phyloP scores from a whole-genome alignment of 306 rosid genomes.

The Trifolium dubium region DNA sequence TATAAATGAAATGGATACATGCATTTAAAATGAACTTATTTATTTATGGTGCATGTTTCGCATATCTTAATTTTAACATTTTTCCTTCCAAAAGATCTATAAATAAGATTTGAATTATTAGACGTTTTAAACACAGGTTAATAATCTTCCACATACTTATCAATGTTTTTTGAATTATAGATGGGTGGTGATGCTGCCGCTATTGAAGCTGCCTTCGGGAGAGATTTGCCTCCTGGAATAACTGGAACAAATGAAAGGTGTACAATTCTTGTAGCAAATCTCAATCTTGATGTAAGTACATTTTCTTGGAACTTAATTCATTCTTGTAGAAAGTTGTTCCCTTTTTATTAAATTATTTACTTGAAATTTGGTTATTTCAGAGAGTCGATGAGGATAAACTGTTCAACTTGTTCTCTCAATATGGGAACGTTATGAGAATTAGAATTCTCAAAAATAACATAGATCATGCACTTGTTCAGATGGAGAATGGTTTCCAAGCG shows the following conservation, averaged over 20 bases:
- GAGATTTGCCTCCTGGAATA: conserved; percentile 94
- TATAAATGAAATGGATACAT: no score
- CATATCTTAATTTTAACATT: no score
- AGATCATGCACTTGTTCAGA: conserved; percentile 96
- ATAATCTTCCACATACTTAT: background rate
- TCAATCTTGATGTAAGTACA: conserved; percentile 83
- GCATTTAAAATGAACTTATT: no score
- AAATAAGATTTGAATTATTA: background rate
- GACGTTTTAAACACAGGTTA: background rate
- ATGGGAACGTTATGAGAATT: conserved; percentile 93
- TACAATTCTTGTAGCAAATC: conserved; percentile 88
- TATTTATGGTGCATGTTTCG: no score
- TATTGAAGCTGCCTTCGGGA: conserved; percentile 92
- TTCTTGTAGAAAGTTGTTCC: background rate
- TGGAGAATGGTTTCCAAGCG: conserved; percentile 99
- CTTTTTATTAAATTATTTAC: background rate
- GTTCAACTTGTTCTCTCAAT: conserved; percentile 92
- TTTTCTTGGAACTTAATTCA: conserved; percentile 17
- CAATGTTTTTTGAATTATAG: conserved; percentile 42
- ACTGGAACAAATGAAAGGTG: conserved; percentile 97
- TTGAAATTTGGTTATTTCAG: conserved; percentile 70
- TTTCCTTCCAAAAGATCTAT: no score
- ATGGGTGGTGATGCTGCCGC: conserved; percentile 87
- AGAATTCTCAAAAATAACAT: conserved; percentile 95
- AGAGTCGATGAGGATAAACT: conserved; percentile 96